Evolutionary conservation across 2,329 filamentous ascomycete genomes (phyloP).

Genomic region (Fusarium sp.): DNA sequence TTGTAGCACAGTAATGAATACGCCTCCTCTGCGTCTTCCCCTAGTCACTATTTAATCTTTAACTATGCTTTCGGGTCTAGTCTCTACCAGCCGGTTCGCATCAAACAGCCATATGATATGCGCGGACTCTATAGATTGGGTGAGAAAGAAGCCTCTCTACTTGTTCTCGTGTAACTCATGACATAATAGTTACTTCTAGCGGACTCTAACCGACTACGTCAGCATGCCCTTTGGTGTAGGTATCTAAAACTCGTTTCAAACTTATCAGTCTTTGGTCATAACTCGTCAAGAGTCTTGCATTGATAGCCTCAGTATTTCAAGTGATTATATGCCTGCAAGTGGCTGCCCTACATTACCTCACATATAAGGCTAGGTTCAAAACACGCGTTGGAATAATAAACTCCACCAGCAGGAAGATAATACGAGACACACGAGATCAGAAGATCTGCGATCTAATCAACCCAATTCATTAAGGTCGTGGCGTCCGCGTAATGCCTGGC

Average conservation of each 20-base stretch:
- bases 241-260: background rate
- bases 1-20: too few species aligned
- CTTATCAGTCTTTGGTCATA: background rate
- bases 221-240: background rate
- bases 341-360: constrained; percentile 3
- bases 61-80: too few species aligned
- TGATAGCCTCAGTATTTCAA: constrained; percentile 4
- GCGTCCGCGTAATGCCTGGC: constrained; percentile 7
- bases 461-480: constrained; percentile 12
- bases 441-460: constrained; percentile 41
- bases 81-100: too few species aligned
- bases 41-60: too few species aligned
- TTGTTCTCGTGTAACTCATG: too few species aligned
- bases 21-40: too few species aligned
- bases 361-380: background rate
- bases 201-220: background rate
- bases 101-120: too few species aligned
- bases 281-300: background rate
- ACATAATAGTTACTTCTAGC: background rate
- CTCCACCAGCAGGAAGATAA: constrained; percentile 27
- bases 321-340: constrained; percentile 5
- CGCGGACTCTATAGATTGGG: too few species aligned
- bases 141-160: too few species aligned
- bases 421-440: constrained; percentile 29
- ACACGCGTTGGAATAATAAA: background rate